A percentile compares a stretch with the other conserved stretches of the same genome.
Evolutionary conservation across 257 asterid species (phyloP).

Genomic region (Paraleonurus japonicus): DNA sequence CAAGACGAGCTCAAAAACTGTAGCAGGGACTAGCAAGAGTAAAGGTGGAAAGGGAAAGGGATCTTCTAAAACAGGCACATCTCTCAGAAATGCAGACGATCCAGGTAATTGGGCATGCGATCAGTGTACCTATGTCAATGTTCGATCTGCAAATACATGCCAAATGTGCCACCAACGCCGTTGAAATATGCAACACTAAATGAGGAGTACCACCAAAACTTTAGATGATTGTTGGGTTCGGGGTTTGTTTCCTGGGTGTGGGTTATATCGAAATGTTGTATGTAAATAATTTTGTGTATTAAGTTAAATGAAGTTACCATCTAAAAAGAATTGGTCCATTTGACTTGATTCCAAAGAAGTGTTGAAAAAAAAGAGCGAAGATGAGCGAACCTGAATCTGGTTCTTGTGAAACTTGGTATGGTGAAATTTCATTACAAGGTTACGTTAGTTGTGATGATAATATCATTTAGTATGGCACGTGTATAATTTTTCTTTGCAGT

Average conservation of each 20-base stretch:
- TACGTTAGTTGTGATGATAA: not conserved
- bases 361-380: not conserved
- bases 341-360: constrained; percentile 22
- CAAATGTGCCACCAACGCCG: constrained; percentile 54
- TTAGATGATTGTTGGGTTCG: constrained; percentile 17
- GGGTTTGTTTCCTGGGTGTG: constrained; percentile 16
- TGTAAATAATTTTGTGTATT: constrained; percentile 38
- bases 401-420: constrained; percentile 10
- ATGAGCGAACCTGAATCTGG: not conserved
- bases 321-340: constrained; percentile 6
- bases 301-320: constrained; percentile 19
- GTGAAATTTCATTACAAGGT: constrained; percentile 3
- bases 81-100: constrained; percentile 52
- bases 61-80: constrained; percentile 43
- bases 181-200: constrained; percentile 15
- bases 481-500: not conserved
- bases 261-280: constrained; percentile 18
- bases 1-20: constrained; percentile 47
- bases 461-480: not conserved
- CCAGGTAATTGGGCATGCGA: constrained; percentile 64
- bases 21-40: constrained; percentile 64
- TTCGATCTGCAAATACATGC: constrained; percentile 42
- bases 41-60: constrained; percentile 65
- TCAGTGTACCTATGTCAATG: constrained; percentile 52
- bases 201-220: not conserved